Evolutionary conservation across 2,329 filamentous ascomycete species (phyloP).

Genomic region (Aureobasidium sp.): DNA sequence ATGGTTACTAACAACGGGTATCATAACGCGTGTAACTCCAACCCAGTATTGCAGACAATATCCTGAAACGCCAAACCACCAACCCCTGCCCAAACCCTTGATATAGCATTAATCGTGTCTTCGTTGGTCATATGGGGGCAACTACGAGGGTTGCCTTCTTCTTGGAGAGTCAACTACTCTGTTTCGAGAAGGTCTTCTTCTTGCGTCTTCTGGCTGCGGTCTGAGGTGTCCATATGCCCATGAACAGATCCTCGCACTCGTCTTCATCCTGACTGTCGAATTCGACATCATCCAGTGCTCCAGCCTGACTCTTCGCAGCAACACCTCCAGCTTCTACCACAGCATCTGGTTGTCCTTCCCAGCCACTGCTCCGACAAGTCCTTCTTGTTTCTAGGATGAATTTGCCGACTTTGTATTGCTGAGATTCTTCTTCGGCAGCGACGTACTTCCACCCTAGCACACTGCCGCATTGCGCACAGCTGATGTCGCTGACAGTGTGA

Average conservation of each 20-base stretch:
- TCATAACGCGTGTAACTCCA: background rate
- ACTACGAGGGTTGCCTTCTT: background rate
- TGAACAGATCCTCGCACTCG: constrained; percentile 59
- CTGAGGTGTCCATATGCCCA: constrained; percentile 53
- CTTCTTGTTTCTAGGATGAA: constrained; percentile 57
- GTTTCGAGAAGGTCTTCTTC: constrained; percentile 21
- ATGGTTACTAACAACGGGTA: background rate
- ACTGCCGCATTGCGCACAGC: constrained; percentile 48
- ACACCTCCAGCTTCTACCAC: constrained; percentile 20
- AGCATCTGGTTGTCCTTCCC: constrained; percentile 39
- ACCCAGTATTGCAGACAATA: background rate
- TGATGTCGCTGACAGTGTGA: constrained; percentile 56
- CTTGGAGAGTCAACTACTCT: constrained; percentile 13
- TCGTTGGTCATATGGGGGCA: background rate
- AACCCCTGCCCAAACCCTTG: background rate
- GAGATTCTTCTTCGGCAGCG: constrained; percentile 52
- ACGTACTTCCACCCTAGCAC: constrained; percentile 61
- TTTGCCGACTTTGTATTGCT: constrained; percentile 60
- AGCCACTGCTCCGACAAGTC: constrained; percentile 43
- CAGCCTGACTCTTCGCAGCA: background rate
- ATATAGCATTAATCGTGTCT: background rate
- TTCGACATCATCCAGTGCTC: constrained; percentile 36
- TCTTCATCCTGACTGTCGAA: constrained; percentile 61
- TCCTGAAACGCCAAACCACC: background rate
- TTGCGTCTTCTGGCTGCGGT: constrained; percentile 44